Evolutionary conservation across 768 basidiomycete genomes (phyloP).

Genomic region (Daedaleopsis nitida): DNA sequence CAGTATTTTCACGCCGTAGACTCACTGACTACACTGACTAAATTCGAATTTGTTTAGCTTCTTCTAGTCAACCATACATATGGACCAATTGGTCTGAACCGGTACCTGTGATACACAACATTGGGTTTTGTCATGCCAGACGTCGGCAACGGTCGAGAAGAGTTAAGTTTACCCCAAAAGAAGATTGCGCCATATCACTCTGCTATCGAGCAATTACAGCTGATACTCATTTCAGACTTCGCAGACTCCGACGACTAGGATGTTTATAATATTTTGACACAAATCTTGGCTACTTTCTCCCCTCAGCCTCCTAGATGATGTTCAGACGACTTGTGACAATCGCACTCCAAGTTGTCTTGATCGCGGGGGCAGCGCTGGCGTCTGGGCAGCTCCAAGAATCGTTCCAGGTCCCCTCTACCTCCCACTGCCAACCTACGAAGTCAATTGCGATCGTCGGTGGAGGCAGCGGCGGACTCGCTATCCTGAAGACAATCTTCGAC

Average conservation of each 20-base stretch:
- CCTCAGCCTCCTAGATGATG: background rate
- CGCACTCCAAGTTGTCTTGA: background rate
- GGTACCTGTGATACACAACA: no score
- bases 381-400: background rate
- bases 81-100: no score
- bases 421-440: conserved; percentile 33
- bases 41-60: no score
- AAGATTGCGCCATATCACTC: conserved; percentile 28
- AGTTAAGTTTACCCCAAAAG: background rate
- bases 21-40: no score
- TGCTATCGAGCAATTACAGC: conserved; percentile 12
- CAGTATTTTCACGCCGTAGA: no score
- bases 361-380: background rate
- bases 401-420: background rate
- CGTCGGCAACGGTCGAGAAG: no score
- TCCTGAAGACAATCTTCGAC: conserved; percentile 50
- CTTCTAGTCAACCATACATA: no score
- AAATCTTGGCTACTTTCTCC: no score
- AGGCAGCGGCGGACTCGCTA: conserved; percentile 57
- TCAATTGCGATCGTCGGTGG: conserved; percentile 60
- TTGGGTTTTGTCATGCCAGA: no score
- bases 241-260: background rate
- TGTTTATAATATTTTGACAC: background rate
- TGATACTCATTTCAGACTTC: background rate
- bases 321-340: background rate